A percentile compares a stretch with the other conserved stretches of the same genome.
These are phyloP conservation scores for Acacia pycnantha DNA, from an alignment of 331 rosid species.

Conservation along the genomic window DNA sequence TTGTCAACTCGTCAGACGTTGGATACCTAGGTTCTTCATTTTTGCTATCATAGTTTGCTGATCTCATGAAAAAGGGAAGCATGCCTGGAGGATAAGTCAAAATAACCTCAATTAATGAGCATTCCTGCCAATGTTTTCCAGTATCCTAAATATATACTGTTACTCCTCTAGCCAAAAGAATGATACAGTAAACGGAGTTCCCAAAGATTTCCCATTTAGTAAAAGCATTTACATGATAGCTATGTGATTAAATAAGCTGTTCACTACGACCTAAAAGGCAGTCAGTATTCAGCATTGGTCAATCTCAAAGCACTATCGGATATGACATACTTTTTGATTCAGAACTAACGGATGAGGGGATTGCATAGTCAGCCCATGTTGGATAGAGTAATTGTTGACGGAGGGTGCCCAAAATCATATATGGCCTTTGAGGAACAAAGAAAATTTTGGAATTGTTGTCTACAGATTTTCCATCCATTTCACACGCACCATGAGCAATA, in stretches of 20 bases:
- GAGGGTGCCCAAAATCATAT: constrained; percentile 94
- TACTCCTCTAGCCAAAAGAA: background rate
- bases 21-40: constrained; percentile 52
- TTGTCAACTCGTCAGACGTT: constrained; percentile 61
- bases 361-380: constrained; percentile 61
- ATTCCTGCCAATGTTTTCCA: background rate
- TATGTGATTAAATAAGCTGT: too few relatives aligned
- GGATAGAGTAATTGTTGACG: constrained; percentile 95
- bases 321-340: constrained; percentile 42
- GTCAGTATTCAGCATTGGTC: too few relatives aligned
- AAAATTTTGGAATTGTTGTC: constrained; percentile 57
- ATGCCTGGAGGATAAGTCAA: constrained; percentile 45
- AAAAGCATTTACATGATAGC: background rate
- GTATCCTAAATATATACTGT: background rate
- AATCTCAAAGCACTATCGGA: background rate
- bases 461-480: constrained; percentile 36
- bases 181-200: background rate
- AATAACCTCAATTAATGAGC: constrained; percentile 21
- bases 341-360: constrained; percentile 39
- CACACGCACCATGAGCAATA: constrained; percentile 20
- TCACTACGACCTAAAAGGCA: too few relatives aligned
- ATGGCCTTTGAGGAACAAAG: constrained; percentile 96
- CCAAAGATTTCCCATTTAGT: background rate
- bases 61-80: constrained; percentile 66
- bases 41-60: constrained; percentile 33